Percentiles rank a stretch among this genome's conserved stretches.
phyloP scores from a whole-genome alignment of 768 basidiomycete genomes.

The Hericium rajendrae region DNA sequence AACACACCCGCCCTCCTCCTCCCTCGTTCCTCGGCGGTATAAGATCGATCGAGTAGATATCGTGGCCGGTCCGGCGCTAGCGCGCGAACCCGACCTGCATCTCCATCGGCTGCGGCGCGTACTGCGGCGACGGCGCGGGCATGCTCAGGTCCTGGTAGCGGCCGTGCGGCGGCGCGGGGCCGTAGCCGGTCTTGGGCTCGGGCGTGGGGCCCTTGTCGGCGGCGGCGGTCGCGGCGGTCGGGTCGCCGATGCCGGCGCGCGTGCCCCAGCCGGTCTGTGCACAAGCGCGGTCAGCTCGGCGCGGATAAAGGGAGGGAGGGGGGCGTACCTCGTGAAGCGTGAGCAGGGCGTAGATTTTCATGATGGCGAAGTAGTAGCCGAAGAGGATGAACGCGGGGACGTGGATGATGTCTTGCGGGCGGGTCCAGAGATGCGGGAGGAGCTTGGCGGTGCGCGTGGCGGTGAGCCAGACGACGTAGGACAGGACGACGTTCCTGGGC shows the following conservation, averaged over 20 bases:
- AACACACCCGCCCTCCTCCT: too few species aligned
- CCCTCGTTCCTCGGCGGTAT: too few species aligned
- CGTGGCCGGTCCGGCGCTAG: neutral
- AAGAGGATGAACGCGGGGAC: constrained; percentile 66
- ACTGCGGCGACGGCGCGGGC: constrained; percentile 14
- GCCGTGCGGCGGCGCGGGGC: constrained; percentile 2
- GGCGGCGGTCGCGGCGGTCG: constrained; percentile 65
- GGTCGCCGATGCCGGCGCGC: constrained; percentile 87
- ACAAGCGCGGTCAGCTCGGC: neutral
- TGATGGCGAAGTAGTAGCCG: constrained; percentile 90
- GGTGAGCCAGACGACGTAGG: constrained; percentile 61
- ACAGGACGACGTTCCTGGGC: constrained; percentile 55
- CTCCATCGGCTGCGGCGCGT: constrained; percentile 19
- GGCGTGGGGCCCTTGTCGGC: constrained; percentile 30
- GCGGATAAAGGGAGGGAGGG: neutral
- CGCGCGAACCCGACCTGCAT: constrained; percentile 22
- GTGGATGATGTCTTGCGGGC: constrained; percentile 49
- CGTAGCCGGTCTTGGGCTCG: constrained; percentile 5
- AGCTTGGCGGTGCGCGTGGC: constrained; percentile 72
- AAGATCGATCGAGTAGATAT: too few species aligned
- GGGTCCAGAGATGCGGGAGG: constrained; percentile 47
- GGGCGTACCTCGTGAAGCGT: constrained; percentile 77
- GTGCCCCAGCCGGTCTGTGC: constrained; percentile 95
- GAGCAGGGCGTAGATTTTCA: constrained; percentile 88
- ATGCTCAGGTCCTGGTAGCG: constrained; percentile 10